phyloP scores from a whole-genome alignment of 2,329 filamentous ascomycete genomes.

The Arachnomyces sp. region DNA sequence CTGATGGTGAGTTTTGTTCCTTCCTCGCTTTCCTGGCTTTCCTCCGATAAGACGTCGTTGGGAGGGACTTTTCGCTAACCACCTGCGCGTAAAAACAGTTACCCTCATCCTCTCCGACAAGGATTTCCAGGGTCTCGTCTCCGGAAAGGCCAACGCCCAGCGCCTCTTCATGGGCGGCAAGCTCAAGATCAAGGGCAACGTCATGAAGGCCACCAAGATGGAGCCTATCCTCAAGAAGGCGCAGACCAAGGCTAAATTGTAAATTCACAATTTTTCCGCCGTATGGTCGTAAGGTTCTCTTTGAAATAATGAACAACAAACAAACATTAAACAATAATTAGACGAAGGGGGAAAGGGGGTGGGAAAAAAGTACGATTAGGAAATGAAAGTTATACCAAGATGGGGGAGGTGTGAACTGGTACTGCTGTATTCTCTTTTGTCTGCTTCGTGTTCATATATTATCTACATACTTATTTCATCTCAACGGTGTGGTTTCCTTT shows the following conservation, averaged over 20 bases:
- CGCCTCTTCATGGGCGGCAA: slow-evolving; percentile 96
- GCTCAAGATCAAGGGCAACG: slow-evolving; percentile 94
- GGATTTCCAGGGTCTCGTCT: slow-evolving; percentile 75
- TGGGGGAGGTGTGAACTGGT: too few species aligned
- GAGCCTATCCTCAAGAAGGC: slow-evolving; percentile 88
- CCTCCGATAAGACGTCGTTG: too few species aligned
- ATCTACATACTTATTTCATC: too few species aligned
- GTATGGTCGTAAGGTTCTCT: not conserved
- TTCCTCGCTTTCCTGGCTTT: not conserved
- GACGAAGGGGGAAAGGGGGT: slow-evolving; percentile 2
- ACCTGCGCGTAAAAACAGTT: slow-evolving; percentile 45
- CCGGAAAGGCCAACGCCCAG: slow-evolving; percentile 89
- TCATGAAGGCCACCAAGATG: slow-evolving; percentile 97
- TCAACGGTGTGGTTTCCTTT: too few species aligned
- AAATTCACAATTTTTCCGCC: slow-evolving; percentile 26
- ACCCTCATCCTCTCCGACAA: slow-evolving; percentile 76
- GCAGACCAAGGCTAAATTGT: slow-evolving; percentile 75
- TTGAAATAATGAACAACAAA: not conserved
- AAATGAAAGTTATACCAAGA: too few species aligned
- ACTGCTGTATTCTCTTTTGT: too few species aligned
- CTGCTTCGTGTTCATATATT: too few species aligned
- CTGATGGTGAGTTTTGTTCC: slow-evolving; percentile 56
- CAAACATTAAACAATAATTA: not conserved
- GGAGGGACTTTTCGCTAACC: too few species aligned
- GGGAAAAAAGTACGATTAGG: slow-evolving; percentile 3